phyloP scores from a whole-genome alignment of 768 basidiomycete species.

The Psilocybe subaeruginosa region DNA sequence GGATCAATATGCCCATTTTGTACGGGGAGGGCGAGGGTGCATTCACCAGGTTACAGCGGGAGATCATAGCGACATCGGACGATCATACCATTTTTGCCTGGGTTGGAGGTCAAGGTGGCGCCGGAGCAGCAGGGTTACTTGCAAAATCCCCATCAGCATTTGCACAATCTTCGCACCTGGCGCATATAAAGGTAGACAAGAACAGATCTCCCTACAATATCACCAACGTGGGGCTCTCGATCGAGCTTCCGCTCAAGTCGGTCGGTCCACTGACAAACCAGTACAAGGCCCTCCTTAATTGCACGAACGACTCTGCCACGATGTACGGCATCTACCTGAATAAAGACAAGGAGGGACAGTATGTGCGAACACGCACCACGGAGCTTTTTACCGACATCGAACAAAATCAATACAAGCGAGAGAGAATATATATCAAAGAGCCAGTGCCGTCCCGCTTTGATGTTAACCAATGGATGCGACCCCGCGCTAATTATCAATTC shows the following conservation, averaged over 20 bases:
- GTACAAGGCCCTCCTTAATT: conserved; percentile 7
- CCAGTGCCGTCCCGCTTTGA: conserved; percentile 9
- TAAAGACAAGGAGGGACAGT: conserved; percentile 8
- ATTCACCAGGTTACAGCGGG: conserved; percentile 5
- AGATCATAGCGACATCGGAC: conserved; percentile 7
- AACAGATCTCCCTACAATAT: conserved; percentile 4
- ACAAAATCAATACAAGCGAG: conserved; percentile 2
- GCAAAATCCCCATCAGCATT: conserved; percentile 7
- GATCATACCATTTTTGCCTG: conserved; percentile 11
- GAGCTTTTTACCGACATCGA: conserved; percentile 1
- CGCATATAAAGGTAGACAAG: conserved; percentile 1
- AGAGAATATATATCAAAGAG: conserved; percentile 9
- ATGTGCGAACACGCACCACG: conserved; percentile 4
- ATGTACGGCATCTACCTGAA: conserved; percentile 8
- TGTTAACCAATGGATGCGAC: conserved; percentile 9
- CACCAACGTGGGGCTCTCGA: conserved; percentile 11
- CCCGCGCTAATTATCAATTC: conserved; percentile 7
- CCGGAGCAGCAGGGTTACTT: conserved; percentile 2
- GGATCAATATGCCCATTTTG: conserved; percentile 10
- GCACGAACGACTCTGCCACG: neutral
- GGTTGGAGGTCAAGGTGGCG: neutral
- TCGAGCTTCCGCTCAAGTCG: conserved; percentile 7
- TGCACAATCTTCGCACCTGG: neutral
- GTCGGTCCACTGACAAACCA: neutral
- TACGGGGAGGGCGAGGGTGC: conserved; percentile 12